Base-by-base conservation (phyloP, 2,329 filamentous ascomycete genomes). In the Plectosphaerella plurivora region DNA sequence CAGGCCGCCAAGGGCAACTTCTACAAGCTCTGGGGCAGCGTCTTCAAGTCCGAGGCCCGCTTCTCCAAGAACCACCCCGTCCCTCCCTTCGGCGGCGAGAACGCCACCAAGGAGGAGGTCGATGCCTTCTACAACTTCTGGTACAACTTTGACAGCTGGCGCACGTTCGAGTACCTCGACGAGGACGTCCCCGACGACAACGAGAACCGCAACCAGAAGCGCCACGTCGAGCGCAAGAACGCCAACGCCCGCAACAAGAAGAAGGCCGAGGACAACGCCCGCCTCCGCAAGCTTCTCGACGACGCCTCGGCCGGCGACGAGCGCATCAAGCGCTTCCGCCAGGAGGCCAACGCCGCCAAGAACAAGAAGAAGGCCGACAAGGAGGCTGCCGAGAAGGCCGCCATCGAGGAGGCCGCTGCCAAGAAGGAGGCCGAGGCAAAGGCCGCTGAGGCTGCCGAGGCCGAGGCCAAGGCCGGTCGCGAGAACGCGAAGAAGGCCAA, bases 81-180 rank as follows among this genome's bases (percentile, higher is more conserved):
- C 3, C 95, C 94, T 6, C 75, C 81, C 62, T 86, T 99, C 53
- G 94, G 94, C 57, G 82, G 90, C 66, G 89, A 90, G 59, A 88
- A 95, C 60, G 87, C 89, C 66, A 83, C 83, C 63, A 89, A 92
- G 73, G 89, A 95, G 67, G 87, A 96, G 9, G 94, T 99, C 46
- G 92, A 97, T 68, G 78, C 79, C 51, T 99, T 99, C 73, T 99
- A 99, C 83, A 96, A 99, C 82, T 99, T 97, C 80, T 99, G 89
- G 87, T 99, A 97, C 81, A 95, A 93, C 81, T 96, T 99, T 65
- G 94, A 99, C 81, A 94, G 88, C 72, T 99, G 94, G 94, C 83
- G 94, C 56, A 86, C 89, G 3, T 99, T 99, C 65, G 94, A 99
- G 76, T 99, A 99, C 74, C 88, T 96, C 54, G 94, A 99, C 67